phyloP scores from a whole-genome alignment of 768 basidiomycete genomes.

The Aureoboletus auriporus region DNA sequence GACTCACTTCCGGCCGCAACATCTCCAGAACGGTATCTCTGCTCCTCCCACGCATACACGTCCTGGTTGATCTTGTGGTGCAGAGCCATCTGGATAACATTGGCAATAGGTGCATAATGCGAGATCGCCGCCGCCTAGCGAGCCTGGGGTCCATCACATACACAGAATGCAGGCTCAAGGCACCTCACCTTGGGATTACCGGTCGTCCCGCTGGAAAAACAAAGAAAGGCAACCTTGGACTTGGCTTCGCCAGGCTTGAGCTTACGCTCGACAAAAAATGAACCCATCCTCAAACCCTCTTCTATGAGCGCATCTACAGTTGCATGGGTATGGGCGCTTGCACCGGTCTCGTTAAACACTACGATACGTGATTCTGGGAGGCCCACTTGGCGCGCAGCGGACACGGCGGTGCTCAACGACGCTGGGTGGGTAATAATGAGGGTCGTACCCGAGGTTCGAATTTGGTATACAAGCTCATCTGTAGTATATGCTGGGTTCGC shows the following conservation, averaged over 20 bases:
- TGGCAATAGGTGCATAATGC: conserved; percentile 62
- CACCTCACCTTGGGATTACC: conserved; percentile 38
- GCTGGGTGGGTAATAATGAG: conserved; percentile 31
- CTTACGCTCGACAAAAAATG: conserved; percentile 41
- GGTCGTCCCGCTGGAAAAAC: conserved; percentile 75
- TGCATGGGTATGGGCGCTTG: conserved; percentile 2
- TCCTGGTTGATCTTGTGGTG: conserved; percentile 45
- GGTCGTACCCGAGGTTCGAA: conserved; percentile 22
- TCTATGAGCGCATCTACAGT: conserved; percentile 49
- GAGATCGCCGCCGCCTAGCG: conserved; percentile 61
- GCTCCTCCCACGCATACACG: conserved; percentile 33
- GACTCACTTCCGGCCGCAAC: conserved; percentile 51
- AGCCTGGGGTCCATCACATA: background rate
- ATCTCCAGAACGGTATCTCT: conserved; percentile 52
- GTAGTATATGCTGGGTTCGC: conserved; percentile 35
- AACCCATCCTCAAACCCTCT: conserved; percentile 33
- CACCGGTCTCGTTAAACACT: conserved; percentile 19
- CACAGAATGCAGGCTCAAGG: background rate
- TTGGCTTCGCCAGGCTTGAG: conserved; percentile 57
- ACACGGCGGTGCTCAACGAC: conserved; percentile 23
- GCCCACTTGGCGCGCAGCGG: conserved; percentile 29
- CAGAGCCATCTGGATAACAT: conserved; percentile 55
- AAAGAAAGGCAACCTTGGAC: conserved; percentile 60
- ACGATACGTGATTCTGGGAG: conserved; percentile 28
- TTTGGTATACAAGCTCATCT: conserved; percentile 31